These are phyloP conservation scores for Cocos nucifera DNA, from an alignment of 176 grass and related monocot species.

Conservation along the genomic window DNA sequence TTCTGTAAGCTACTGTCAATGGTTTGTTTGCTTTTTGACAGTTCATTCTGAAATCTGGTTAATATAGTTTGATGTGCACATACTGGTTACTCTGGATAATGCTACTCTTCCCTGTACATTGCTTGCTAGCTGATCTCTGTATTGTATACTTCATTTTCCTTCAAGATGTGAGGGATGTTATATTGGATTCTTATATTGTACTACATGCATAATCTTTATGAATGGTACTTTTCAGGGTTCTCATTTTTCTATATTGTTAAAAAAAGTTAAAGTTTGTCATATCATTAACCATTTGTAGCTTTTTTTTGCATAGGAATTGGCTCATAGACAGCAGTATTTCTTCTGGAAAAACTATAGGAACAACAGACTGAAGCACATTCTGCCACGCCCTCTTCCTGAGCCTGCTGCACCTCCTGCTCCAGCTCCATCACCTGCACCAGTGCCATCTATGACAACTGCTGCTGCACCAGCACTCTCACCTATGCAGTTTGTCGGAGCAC, in stretches of 20 bases:
- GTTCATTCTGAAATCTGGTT: too few relatives aligned
- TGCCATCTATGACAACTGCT: constrained; percentile 41
- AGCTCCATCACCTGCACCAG: constrained; percentile 18
- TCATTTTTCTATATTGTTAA: not conserved
- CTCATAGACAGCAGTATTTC: constrained; percentile 92
- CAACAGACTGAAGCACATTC: constrained; percentile 91
- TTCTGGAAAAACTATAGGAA: constrained; percentile 99
- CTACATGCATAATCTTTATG: too few relatives aligned
- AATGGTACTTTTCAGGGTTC: not conserved
- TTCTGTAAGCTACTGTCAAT: too few relatives aligned
- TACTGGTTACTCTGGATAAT: too few relatives aligned
- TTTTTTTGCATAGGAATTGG: constrained; percentile 70
- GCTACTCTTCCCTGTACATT: too few relatives aligned
- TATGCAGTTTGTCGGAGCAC: constrained; percentile 80
- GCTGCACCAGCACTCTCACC: constrained; percentile 51
- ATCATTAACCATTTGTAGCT: constrained; percentile 10
- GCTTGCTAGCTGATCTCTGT: too few relatives aligned
- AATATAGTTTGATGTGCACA: too few relatives aligned
- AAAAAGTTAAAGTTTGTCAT: not conserved
- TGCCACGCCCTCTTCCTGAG: constrained; percentile 81
- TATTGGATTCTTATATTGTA: too few relatives aligned
- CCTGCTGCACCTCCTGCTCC: constrained; percentile 28
- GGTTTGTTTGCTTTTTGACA: too few relatives aligned
- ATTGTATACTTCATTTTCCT: too few relatives aligned
- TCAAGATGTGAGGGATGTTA: too few relatives aligned